Evolutionary conservation across 2,329 filamentous ascomycete species (phyloP), one percentile per base, ranked within the genome.

Genomic region (Trichoderma asperellum): DNA sequence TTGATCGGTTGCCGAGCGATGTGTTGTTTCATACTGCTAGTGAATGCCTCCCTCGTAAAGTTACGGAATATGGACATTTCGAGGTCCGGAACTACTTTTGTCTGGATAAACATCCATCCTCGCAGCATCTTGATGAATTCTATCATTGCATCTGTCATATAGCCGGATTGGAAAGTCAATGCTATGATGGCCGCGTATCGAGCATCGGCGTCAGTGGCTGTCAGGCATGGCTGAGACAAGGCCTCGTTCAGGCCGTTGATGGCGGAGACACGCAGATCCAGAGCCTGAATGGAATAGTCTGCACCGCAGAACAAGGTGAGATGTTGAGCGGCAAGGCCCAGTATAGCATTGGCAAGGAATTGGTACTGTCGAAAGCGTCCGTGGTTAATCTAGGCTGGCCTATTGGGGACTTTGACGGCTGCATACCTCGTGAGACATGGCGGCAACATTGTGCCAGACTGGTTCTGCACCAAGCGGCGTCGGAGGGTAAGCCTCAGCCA

Each of bases 401-500:
- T 5, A 18, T 1, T 16, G 35, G 32, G 21, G 32, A 7, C n/a
- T 37, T 24, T 21, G 7, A 35, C 21, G 37, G 18, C 32, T 14
- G 24, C 74, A 24, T 70, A 82, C 81, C 55, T 76, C 68, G 47
- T 82, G 79, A 2, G 80, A 80, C 34, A 82, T 75, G 16, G 77
- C 74, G 1, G 80, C 80, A 2, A 80, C 77, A 29, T 77, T 72
- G 57, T 75, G 76, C 81, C 81, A 83, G 0, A 82, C 73, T 5
- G 70, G 68, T 27, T 77, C 77, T 0, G 80, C 79, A 52, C 75
- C 76, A 12, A 82, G 74, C 1, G 81, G 81, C 0, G 82, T 63
- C 2, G 81, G 75, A 7, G 81, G 81, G 64, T 82, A 82, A 2
- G 84, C 84, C 8, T 80, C 76, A 5, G 83, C 76, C 10, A 87